These are phyloP conservation scores for Sporothrix pallida DNA, from an alignment of 2,329 filamentous ascomycete genomes.

Conservation along the genomic window DNA sequence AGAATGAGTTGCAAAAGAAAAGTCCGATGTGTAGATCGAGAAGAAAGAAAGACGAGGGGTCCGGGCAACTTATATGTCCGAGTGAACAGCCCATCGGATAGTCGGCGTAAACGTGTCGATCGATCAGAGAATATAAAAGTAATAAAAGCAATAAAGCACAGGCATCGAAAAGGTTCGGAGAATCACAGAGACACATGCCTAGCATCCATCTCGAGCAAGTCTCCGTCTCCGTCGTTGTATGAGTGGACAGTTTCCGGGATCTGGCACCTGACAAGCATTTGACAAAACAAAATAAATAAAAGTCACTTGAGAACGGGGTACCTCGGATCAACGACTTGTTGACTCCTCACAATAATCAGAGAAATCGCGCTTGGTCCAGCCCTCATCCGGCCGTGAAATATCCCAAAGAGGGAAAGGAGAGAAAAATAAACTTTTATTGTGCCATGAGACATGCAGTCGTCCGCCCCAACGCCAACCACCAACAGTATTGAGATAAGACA, in stretches of 20 bases:
- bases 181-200: background rate
- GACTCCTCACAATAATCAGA: background rate
- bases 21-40: background rate
- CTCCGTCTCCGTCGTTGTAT: background rate
- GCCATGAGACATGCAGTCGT: slow-evolving; percentile 24
- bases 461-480: background rate
- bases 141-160: background rate
- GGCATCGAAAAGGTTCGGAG: no score
- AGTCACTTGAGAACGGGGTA: background rate
- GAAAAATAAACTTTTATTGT: background rate
- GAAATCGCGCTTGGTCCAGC: background rate
- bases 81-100: background rate
- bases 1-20: no score
- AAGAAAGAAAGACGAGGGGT: background rate
- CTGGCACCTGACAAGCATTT: slow-evolving; percentile 1
- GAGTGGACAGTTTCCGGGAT: background rate
- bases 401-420: background rate
- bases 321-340: background rate
- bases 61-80: slow-evolving; percentile 7
- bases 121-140: background rate
- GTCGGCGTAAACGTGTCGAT: background rate
- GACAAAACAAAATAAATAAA: background rate
- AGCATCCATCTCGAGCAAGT: background rate
- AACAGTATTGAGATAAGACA: no score
- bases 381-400: background rate